A percentile compares a stretch with the other conserved stretches of the same genome.
Evolutionary conservation across 768 basidiomycete genomes (phyloP).

Genomic region (Trametes punicea): DNA sequence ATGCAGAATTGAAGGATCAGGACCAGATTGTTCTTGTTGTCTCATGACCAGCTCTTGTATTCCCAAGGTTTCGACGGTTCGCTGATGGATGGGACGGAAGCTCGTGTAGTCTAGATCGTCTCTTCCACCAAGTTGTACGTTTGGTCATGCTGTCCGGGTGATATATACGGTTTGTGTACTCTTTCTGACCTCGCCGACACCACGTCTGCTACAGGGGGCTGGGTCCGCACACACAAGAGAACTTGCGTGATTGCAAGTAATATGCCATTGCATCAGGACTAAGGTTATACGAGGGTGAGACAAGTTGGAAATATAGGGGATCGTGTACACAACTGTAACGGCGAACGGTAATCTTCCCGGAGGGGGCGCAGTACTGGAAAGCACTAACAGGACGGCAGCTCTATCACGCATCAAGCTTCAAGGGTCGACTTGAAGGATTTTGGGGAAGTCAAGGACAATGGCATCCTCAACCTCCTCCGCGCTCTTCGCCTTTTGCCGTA

Average conservation of each 20-base stretch:
- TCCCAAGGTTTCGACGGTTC: not conserved
- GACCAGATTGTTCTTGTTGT: conserved; percentile 1
- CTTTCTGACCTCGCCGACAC: not conserved
- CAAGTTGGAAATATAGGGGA: too few species aligned
- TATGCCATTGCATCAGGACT: too few species aligned
- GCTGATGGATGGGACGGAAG: not conserved
- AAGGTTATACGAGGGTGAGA: too few species aligned
- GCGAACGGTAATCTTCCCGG: too few species aligned
- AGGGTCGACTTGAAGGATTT: not conserved
- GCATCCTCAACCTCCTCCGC: not conserved
- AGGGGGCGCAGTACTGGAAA: too few species aligned
- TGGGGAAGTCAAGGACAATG: not conserved
- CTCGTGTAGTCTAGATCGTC: conserved; percentile 1
- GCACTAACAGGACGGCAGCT: too few species aligned
- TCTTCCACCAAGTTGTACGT: not conserved
- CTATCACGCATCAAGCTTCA: not conserved
- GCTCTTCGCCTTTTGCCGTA: not conserved
- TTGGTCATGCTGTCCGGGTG: not conserved
- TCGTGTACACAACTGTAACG: too few species aligned
- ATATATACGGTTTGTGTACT: not conserved
- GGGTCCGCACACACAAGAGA: not conserved
- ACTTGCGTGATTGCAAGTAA: not conserved
- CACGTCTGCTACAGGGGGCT: too few species aligned
- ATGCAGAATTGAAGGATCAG: not conserved
- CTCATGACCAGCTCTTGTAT: not conserved